These are phyloP conservation scores for Leccinum rimulosum DNA, from an alignment of 768 basidiomycete species.

Conservation along the genomic window DNA sequence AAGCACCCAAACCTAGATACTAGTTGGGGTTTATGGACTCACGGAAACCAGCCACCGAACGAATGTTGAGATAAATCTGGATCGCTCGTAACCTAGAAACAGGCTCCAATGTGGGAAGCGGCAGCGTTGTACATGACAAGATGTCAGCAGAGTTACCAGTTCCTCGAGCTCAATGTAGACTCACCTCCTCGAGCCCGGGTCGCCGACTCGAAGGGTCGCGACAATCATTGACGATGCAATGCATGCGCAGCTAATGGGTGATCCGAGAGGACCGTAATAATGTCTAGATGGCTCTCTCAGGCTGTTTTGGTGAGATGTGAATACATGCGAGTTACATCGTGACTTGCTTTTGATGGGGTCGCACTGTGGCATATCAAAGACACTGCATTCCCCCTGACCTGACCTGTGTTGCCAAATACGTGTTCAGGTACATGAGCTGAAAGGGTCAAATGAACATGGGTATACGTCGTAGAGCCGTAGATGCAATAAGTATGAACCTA, in stretches of 20 bases:
- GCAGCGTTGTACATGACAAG: not conserved
- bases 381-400: not conserved
- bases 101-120: conserved; percentile 10
- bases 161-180: not conserved
- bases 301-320: conserved; percentile 2
- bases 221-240: not conserved
- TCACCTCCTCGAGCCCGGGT: conserved; percentile 2
- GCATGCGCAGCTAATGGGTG: not conserved
- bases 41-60: not conserved
- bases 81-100: conserved; percentile 14
- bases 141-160: not conserved
- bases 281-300: not conserved
- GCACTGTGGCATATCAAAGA: conserved; percentile 1
- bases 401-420: not conserved
- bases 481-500: conserved; percentile 7
- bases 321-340: not conserved
- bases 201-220: not conserved
- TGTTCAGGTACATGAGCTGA: not conserved
- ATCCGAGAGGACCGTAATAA: not conserved
- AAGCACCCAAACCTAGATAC: not conserved
- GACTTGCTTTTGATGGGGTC: conserved; percentile 3
- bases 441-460: conserved; percentile 4
- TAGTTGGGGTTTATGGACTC: not conserved
- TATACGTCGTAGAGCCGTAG: conserved; percentile 4
- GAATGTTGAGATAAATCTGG: conserved; percentile 5